Conservation (phyloP, 208 protist species). For the Endotrypanum monterogeii region DNA sequence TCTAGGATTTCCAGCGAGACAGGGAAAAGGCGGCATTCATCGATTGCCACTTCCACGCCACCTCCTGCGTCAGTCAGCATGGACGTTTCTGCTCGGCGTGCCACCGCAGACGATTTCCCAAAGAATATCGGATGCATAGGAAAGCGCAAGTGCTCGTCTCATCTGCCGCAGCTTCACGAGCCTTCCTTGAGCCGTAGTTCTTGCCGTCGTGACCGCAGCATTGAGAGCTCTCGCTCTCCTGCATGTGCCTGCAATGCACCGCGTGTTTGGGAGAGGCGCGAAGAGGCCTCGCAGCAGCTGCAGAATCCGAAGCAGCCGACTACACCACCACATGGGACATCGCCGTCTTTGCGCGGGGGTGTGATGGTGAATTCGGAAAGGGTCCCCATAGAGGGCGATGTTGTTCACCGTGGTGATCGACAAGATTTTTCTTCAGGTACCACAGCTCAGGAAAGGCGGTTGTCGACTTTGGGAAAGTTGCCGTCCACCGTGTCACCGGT, state of each 20-base stretch:
- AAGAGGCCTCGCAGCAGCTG: neutral
- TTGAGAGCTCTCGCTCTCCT: neutral
- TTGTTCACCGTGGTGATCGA: neutral
- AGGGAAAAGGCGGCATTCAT: neutral
- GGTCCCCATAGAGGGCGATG: neutral
- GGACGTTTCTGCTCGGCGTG: neutral
- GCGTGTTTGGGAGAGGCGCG: neutral
- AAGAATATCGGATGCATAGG: neutral
- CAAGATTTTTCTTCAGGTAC: neutral
- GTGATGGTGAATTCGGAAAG: neutral
- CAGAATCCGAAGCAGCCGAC: neutral
- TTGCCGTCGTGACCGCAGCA: neutral
- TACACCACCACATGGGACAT: neutral
- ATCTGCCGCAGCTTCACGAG: constrained; percentile 11
- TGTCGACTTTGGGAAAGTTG: neutral
- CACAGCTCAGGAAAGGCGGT: neutral
- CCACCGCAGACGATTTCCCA: neutral
- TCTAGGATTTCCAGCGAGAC: neutral
- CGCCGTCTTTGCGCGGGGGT: constrained; percentile 1
- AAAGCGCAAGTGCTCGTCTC: neutral
- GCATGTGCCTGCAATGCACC: neutral
- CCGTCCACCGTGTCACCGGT: neutral
- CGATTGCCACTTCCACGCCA: neutral
- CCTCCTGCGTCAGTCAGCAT: neutral
- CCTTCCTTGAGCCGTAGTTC: neutral